Evolutionary conservation across 2,329 filamentous ascomycete genomes (phyloP), one percentile per base, ranked within the genome.

Genomic region (Cytospora mali): DNA sequence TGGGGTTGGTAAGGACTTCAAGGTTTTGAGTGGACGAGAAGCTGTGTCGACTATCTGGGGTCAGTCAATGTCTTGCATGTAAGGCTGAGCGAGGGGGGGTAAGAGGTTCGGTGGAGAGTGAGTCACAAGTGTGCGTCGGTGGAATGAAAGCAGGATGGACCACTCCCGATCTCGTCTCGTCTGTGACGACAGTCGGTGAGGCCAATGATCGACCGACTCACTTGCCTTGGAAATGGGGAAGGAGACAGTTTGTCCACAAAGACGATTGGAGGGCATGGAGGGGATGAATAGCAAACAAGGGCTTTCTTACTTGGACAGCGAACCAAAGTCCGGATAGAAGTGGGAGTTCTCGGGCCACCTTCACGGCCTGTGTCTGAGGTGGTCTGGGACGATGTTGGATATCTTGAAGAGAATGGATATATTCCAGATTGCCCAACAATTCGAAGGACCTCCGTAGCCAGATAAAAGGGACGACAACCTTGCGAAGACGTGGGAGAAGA

Each of bases 1-100:
- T 67, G 69, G 69, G 67, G 69, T 68, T 61, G 65, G 60, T 60
- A 58, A 62, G 58, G 56, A 62, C 64, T 68, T 66, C 50, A 59
- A 59, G 58, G 33, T 53, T 39, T 35, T 59, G 46, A 42, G 46
- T 53, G 63, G 63, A 39, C 28, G 56, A 49, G 54, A 60, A 31
- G 57, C 61, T 62, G 59, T 54, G 35, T 64, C 54, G 49, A 61
- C 62, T 62, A 46, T 49, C 52, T 21, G 33, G 59, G 62, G 55
- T 64, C 62, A 66, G 64, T 62, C 48, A 51, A 29, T 62, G 62
- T 66, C 57, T 64, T 54, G 64, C 62, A 66, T 61, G 55, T 54
- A 64, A 64, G 57, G 62, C 54, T 66, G 62, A 64, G 64, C 55
- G 51, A 52, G 61, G 51, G 51, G 21, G 49, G 21, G 50, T 46